Base-by-base conservation (phyloP, 1,284 basidiomycete genomes). In the Apiotrichum gracile region DNA sequence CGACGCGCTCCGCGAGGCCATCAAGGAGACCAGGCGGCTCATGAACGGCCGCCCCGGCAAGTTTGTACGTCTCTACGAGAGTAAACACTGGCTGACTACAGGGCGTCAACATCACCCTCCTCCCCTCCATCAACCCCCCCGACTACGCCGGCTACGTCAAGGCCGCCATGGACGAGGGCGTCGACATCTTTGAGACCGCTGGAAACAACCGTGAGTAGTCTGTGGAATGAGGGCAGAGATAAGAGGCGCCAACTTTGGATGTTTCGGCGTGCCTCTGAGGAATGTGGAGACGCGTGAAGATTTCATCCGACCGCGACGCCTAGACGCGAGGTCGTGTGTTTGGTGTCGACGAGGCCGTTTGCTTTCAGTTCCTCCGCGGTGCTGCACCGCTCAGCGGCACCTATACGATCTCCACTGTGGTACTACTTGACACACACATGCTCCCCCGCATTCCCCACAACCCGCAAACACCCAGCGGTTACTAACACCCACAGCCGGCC, bases 61-160 rank as follows among this genome's bases (percentile, higher is more conserved):
- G 13, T 91, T 92, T 70, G 60, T 68, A 35, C 54, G 70, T 64
- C 1, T 9, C 22, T 8, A 5, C 65, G 39, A 45, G 52, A 19
- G 58, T 62, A 0, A 56, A 63, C 40, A 25, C n/a, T 31, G 26
- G 61, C 44, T 55, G 3, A 33, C 40, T 9, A n/a, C 40, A 72
- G 70, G 93, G 88, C 25, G 92, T 96, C 55, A 97, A 97, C 73
- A 83, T 96, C 63, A 96, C 93, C 1, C 77, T 97, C 14, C 78
- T 96, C 22, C 92, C 93, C 0, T 83, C 83, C 26, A 96, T 97
- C 67, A 88, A 84, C 54, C 91, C 92, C 0, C 92, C 93, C 1
- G 90, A 94, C 68, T 97, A 97, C 58, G 71, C 68, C 50, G 89
- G 85, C 7, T 92, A 86, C 63, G 86, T 87, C 1, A 79, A 82